A percentile compares a stretch with the other conserved stretches of the same genome.
phyloP scores from a whole-genome alignment of 2,329 filamentous ascomycete genomes.

The Neoarthrinium moseri region DNA sequence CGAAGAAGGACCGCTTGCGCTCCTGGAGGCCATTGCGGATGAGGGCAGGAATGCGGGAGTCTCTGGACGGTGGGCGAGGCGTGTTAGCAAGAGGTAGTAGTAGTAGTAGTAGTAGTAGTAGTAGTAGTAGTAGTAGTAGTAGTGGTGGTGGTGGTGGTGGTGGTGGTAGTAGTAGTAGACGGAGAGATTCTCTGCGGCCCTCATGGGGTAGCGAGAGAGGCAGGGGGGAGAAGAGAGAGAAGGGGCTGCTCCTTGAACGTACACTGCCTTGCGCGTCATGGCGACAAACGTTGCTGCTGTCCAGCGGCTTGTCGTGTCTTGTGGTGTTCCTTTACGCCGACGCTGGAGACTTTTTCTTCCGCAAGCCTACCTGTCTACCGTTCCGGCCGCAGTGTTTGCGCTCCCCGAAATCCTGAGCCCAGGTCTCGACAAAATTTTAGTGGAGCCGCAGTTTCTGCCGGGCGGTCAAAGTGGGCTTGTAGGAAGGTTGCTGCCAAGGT shows the following conservation, averaged over 20 bases:
- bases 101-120: too few relatives aligned
- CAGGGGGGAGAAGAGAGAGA: background rate
- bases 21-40: conserved; percentile 90
- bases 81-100: too few relatives aligned
- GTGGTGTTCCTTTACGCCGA: too few relatives aligned
- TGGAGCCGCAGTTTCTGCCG: conserved; percentile 23
- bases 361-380: background rate
- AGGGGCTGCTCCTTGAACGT: background rate
- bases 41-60: conserved; percentile 86
- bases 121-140: too few relatives aligned
- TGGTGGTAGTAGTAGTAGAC: too few relatives aligned
- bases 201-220: too few relatives aligned
- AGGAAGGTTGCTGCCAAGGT: too few relatives aligned
- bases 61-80: too few relatives aligned
- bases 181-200: too few relatives aligned
- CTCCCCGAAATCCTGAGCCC: background rate
- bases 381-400: background rate
- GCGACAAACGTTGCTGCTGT: background rate
- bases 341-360: too few relatives aligned
- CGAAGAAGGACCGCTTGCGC: conserved; percentile 98
- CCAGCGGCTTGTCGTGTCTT: too few relatives aligned
- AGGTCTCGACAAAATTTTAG: conserved; percentile 21
- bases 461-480: conserved; percentile 21
- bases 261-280: conserved; percentile 4
- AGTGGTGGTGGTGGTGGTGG: too few relatives aligned